Evolutionary conservation across 192 early-diverging fungal species (phyloP).

Genomic region (Entomortierella lignicola): DNA sequence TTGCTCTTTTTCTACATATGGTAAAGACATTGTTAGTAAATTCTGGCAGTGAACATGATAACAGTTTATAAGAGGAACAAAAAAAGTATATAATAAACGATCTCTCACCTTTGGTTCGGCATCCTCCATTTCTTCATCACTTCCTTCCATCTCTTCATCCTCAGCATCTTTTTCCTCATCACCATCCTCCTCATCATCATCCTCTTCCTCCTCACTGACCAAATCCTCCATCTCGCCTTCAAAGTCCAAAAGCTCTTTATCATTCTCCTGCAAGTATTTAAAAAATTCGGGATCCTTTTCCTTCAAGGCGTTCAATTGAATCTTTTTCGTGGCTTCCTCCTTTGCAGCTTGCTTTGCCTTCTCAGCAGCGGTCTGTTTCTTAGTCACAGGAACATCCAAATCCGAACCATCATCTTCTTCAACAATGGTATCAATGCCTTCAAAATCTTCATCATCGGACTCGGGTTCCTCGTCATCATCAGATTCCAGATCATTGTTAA

Average conservation of each 20-base stretch:
- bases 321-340: constrained; percentile 73
- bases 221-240: constrained; percentile 62
- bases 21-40: neutral
- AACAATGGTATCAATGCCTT: constrained; percentile 67
- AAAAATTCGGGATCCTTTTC: constrained; percentile 92
- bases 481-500: constrained; percentile 59
- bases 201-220: constrained; percentile 58
- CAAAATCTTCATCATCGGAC: constrained; percentile 64
- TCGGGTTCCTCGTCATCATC: constrained; percentile 65
- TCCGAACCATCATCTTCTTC: constrained; percentile 59
- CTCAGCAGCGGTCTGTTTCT: constrained; percentile 36
- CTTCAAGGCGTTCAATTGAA: constrained; percentile 86
- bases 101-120: constrained; percentile 25
- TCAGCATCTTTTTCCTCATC: constrained; percentile 30
- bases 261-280: constrained; percentile 91
- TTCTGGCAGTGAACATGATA: no score
- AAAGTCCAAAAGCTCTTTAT: constrained; percentile 85
- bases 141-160: constrained; percentile 41
- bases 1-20: constrained; percentile 30
- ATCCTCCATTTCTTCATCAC: constrained; percentile 29
- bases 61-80: no score
- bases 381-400: constrained; percentile 26
- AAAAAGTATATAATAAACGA: neutral
- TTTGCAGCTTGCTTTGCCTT: constrained; percentile 50
- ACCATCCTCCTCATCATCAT: constrained; percentile 52